Base-by-base conservation (phyloP, 441 rosid genomes). In the Pelargonium citronellum region DNA sequence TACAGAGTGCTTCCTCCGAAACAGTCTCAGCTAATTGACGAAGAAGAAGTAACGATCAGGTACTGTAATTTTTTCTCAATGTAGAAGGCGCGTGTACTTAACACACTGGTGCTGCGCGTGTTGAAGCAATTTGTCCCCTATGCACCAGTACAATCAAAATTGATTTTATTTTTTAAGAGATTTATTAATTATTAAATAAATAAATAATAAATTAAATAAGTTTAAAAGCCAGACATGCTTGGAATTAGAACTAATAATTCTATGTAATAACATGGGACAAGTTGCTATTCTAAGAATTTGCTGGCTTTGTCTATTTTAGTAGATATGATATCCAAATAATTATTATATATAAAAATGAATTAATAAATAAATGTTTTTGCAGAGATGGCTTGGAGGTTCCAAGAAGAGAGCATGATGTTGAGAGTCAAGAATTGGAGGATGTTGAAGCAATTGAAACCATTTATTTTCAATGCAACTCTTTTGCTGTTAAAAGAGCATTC, bases 351-450 rank as follows among this genome's bases (percentile, higher is more conserved):
- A 34, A 0, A 34, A 34, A 34, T 34, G 39, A 34, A 34, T 24
- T 24, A 24, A 24, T 34, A 34, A 4, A 34, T 24, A 24, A 55
- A 19, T 69, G 3, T 58, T 22, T 41, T 47, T 67, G 64, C 81
- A 87, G 97, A 62, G 91, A 87, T 30, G 79, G 86, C 76, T 51
- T 81, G 83, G 83, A 76, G 55, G 79, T 74, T 57, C 72, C 71
- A 6, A 80, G 81, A 69, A 67, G 72, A 67, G 87, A 81, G 61
- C 37, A 57, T 1, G 84, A 64, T 7, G 39, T 53, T 12, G 73
- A 64, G 37, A 73, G 71, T 24, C 75, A 66, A 34, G 78, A 68
- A 58, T 19, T 16, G 0, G 65, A 75, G 39, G 15, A 47, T 16
- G 75, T 64, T 6, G 75, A 73, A 27, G 81, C 69, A 0, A 53